phyloP scores from a whole-genome alignment of 2,329 filamentous ascomycete genomes.

The Stenocarpella maydis region DNA sequence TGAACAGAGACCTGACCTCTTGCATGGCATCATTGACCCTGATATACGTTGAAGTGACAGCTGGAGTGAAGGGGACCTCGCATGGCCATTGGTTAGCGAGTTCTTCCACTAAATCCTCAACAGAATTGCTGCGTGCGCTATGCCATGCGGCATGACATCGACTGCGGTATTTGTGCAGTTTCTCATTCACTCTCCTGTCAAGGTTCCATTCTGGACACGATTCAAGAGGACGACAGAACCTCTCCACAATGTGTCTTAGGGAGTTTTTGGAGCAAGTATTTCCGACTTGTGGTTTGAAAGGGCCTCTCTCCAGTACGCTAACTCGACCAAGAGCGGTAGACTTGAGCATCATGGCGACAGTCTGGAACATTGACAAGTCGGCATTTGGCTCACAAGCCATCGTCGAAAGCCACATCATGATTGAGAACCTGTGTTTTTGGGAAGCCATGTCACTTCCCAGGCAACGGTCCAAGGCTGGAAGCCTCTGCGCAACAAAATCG shows the following conservation, averaged over 20 bases:
- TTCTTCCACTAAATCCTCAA: background rate
- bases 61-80: conserved; percentile 8
- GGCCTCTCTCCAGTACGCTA: background rate
- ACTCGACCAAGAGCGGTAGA: background rate
- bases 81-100: conserved; percentile 23
- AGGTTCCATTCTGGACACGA: conserved; percentile 1
- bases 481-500: background rate
- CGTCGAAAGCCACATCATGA: conserved; percentile 7
- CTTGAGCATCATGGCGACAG: conserved; percentile 9
- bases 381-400: background rate
- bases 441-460: background rate
- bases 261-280: background rate
- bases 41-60: background rate
- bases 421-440: background rate
- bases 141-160: background rate
- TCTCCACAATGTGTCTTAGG: background rate
- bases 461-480: background rate
- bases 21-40: background rate
- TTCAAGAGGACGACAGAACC: background rate
- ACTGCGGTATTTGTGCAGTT: background rate
- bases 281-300: background rate
- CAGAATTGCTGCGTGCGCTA: background rate
- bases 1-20: conserved; percentile 29
- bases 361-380: background rate
- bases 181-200: background rate